These are phyloP conservation scores for Bassia scoparia DNA, from an alignment of 148 eudicot species.

Conservation along the genomic window DNA sequence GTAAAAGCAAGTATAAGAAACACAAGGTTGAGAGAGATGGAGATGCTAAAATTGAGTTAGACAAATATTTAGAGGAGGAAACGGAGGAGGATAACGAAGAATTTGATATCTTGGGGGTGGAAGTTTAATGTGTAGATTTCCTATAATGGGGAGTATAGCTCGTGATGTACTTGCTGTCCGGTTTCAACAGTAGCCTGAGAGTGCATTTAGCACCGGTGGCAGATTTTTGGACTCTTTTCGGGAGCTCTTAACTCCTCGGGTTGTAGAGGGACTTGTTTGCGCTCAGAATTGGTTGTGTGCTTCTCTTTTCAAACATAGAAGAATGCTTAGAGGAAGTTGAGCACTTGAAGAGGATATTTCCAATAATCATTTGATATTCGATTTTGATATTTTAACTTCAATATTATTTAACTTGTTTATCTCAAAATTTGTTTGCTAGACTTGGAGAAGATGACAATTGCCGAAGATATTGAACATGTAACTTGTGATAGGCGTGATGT, in stretches of 20 bases:
- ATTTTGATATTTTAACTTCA: too few species aligned
- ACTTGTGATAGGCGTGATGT: too few species aligned
- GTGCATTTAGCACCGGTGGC: neutral
- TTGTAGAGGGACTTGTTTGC: neutral
- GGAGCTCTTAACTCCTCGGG: neutral
- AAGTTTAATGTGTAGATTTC: too few species aligned
- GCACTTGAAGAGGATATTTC: neutral
- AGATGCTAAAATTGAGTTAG: too few species aligned
- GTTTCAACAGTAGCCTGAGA: neutral
- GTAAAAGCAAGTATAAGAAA: neutral
- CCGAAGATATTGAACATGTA: too few species aligned
- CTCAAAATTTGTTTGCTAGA: too few species aligned
- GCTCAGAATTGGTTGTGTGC: neutral
- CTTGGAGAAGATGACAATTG: too few species aligned
- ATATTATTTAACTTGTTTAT: too few species aligned
- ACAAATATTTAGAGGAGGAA: too few species aligned
- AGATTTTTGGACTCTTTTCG: neutral
- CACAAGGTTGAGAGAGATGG: too few species aligned
- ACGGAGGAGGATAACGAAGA: neutral
- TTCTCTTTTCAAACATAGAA: neutral
- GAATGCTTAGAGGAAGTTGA: neutral
- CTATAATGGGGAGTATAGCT: too few species aligned
- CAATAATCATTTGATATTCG: too few species aligned
- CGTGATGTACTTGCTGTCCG: neutral
- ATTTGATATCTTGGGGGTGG: neutral